Base-by-base conservation (phyloP, 1,284 basidiomycete genomes). In the Ceratorhiza oryzae-sativae region DNA sequence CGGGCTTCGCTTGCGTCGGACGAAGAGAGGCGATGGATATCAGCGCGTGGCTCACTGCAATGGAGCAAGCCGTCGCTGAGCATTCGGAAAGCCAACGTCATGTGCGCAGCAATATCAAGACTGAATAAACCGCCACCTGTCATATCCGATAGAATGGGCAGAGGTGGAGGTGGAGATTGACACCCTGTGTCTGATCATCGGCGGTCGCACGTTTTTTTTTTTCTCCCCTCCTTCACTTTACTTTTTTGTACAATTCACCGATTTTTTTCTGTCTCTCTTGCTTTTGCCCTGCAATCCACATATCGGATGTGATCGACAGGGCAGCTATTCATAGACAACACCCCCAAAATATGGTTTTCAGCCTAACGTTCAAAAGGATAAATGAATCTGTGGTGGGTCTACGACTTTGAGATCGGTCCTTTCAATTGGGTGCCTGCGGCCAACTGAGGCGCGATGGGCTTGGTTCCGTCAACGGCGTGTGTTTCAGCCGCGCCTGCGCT, bases 31-130 rank as follows among this genome's bases (percentile, higher is more conserved):
- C 75, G 32, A 82, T 84, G 1, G 80, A 85, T 63, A 85, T 90
- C 30, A 86, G 87, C 70, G 77, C 84, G 12, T 94, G 92, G 92
- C 79, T 94, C 71, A 83, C 86, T 34, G 93, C 92, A 9, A 92
- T 97, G 87, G 87, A 88, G 63, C 87, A 84, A 72, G 90, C 92
- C 25, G 86, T 95, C 9, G 75, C 77, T 25, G 77, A 79, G 20
- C 80, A 82, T 23, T 56, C 49, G 3, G 30, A 3, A 3, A 49
- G 63, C 8, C 49, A 49, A n/a, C 36, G 42, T 34, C 39, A 41
- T 25, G 32, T 55, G 30, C 30, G 23, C 10, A 25, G 32, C 9
- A 20, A 23, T 34, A 51, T 55, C 63, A 68, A 51, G 25, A 32
- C 41, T 10, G 49, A 56, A 56, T 59, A 34, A 59, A 34, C 53